Conservation (phyloP, 441 rosid species). For the Gossypium schwendimanii region DNA sequence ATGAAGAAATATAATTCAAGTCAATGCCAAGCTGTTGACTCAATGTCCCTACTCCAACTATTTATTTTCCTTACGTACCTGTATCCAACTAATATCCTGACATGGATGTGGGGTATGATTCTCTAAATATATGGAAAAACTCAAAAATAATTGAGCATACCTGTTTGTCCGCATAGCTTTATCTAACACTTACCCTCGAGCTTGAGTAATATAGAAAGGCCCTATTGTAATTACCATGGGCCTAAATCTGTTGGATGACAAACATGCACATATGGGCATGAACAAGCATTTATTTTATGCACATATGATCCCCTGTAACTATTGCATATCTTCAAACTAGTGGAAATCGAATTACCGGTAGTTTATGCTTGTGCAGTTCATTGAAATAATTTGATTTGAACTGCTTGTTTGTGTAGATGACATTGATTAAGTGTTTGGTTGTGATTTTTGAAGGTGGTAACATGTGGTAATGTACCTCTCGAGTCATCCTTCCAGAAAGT, state of each 20-base stretch:
- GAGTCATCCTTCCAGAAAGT: constrained; percentile 91
- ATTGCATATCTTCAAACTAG: background rate
- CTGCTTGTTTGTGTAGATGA: background rate
- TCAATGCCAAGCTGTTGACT: too few relatives aligned
- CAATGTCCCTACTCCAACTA: too few relatives aligned
- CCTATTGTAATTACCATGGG: background rate
- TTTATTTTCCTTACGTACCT: too few relatives aligned
- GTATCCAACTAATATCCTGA: too few relatives aligned
- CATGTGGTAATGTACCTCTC: constrained; percentile 94
- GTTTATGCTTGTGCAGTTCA: background rate
- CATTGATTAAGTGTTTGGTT: background rate
- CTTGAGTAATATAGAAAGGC: too few relatives aligned
- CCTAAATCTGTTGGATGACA: background rate
- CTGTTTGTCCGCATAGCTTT: too few relatives aligned
- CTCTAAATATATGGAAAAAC: too few relatives aligned
- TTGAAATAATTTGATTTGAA: background rate
- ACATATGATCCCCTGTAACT: background rate
- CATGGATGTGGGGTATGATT: too few relatives aligned
- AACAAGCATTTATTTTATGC: background rate
- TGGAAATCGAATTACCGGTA: background rate
- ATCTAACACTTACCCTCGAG: background rate
- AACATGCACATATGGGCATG: background rate
- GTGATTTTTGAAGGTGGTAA: constrained; percentile 60
- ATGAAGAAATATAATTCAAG: too few relatives aligned
- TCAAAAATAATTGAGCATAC: too few relatives aligned